Evolutionary conservation across 129 eudicot genomes (phyloP).

Genomic region (Pittosporum tobira): DNA sequence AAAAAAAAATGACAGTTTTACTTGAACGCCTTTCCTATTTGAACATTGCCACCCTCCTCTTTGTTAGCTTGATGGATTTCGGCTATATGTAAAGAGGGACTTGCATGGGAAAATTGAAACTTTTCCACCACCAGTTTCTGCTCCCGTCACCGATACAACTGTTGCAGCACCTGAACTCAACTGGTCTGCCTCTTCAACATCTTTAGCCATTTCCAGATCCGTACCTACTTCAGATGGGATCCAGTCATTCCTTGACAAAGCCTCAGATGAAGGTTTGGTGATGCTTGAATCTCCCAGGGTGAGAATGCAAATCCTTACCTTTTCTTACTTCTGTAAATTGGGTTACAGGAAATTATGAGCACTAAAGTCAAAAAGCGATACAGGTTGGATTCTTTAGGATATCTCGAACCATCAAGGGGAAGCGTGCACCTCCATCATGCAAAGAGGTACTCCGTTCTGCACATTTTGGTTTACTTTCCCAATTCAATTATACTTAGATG

Average conservation of each 20-base stretch:
- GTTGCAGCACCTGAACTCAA: slow-evolving; percentile 36
- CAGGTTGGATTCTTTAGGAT: slow-evolving; percentile 84
- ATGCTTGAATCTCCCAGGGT: slow-evolving; percentile 74
- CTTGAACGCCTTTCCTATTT: slow-evolving; percentile 1
- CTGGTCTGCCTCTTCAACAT: slow-evolving; percentile 53
- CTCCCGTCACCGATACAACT: slow-evolving; percentile 32
- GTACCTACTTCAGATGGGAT: slow-evolving; percentile 29
- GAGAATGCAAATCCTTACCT: slow-evolving; percentile 11
- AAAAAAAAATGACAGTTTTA: not conserved
- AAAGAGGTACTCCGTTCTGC: slow-evolving; percentile 49
- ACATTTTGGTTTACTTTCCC: not conserved
- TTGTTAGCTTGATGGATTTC: slow-evolving; percentile 72
- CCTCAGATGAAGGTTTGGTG: slow-evolving; percentile 70
- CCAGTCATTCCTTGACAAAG: slow-evolving; percentile 47
- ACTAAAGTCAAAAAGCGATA: slow-evolving; percentile 3
- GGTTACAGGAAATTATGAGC: slow-evolving; percentile 3
- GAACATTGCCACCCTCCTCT: not conserved
- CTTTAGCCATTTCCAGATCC: slow-evolving; percentile 64
- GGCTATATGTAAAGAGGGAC: slow-evolving; percentile 54
- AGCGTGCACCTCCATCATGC: slow-evolving; percentile 77
- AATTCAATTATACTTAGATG: not conserved
- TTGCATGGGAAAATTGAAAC: slow-evolving; percentile 31
- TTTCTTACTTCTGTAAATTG: not conserved
- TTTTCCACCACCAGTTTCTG: slow-evolving; percentile 42
- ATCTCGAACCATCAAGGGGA: slow-evolving; percentile 75